A percentile compares a stretch with the other conserved stretches of the same genome.
phyloP scores from a whole-genome alignment of 2,329 filamentous ascomycete species.

The Talaromyces rugulosus region DNA sequence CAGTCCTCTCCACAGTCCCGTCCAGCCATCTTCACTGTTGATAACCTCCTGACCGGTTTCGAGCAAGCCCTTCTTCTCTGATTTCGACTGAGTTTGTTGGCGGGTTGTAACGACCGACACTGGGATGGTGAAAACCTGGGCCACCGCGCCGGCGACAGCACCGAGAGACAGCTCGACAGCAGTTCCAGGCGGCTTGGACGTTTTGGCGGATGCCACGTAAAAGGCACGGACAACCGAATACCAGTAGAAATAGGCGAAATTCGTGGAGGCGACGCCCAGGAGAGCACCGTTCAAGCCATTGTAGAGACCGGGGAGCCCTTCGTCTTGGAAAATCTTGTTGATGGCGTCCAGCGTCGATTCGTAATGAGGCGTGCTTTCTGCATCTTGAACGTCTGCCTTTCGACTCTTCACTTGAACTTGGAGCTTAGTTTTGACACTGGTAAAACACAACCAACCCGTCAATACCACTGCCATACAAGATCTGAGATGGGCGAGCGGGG shows the following conservation, averaged over 20 bases:
- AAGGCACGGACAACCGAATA: conserved; percentile 82
- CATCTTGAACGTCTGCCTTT: conserved; percentile 38
- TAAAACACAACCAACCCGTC: neutral
- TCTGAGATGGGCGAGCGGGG: neutral
- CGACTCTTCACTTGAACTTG: conserved; percentile 84
- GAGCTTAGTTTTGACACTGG: conserved; percentile 87
- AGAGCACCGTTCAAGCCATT: conserved; percentile 82
- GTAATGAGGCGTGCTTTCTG: conserved; percentile 66
- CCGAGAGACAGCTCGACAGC: conserved; percentile 78
- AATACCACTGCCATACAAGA: conserved; percentile 16
- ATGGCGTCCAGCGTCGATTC: conserved; percentile 84
- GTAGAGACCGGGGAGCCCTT: conserved; percentile 80
- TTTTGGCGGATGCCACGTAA: conserved; percentile 61
- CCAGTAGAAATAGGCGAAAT: conserved; percentile 99
- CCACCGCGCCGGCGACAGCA: conserved; percentile 81
- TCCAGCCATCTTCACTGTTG: conserved; percentile 81
- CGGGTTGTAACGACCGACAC: conserved; percentile 93
- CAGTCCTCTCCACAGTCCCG: conserved; percentile 87
- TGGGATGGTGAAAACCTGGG: conserved; percentile 94
- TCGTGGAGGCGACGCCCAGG: conserved; percentile 90
- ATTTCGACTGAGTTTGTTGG: conserved; percentile 86
- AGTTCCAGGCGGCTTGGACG: conserved; percentile 66
- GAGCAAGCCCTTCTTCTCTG: conserved; percentile 77
- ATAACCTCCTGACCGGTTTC: conserved; percentile 88
- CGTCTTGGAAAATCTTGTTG: conserved; percentile 72